phyloP scores from a whole-genome alignment of 2,329 filamentous ascomycete genomes.

The Penicillium sp. region DNA sequence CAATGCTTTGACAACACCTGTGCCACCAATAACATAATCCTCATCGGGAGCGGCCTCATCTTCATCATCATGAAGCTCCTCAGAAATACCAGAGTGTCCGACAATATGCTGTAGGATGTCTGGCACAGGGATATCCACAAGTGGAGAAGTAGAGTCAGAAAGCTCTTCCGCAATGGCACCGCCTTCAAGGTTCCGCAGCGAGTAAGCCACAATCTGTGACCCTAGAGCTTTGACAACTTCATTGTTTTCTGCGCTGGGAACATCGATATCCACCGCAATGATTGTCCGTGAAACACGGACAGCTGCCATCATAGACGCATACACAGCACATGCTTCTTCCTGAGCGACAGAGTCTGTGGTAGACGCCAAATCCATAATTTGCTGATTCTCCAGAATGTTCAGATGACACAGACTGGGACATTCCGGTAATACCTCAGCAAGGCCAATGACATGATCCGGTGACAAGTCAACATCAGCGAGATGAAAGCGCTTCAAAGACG shows the following conservation, averaged over 20 bases:
- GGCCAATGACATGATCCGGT: constrained; percentile 82
- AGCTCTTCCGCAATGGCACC: constrained; percentile 64
- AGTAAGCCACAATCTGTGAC: constrained; percentile 93
- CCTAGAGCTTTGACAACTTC: constrained; percentile 90
- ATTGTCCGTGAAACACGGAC: constrained; percentile 78
- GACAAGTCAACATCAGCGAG: constrained; percentile 79
- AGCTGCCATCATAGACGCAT: constrained; percentile 85
- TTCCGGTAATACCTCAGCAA: constrained; percentile 88
- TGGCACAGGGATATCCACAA: constrained; percentile 60
- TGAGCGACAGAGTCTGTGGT: constrained; percentile 75
- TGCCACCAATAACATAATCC: constrained; percentile 94
- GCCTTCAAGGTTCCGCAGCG: constrained; percentile 82
- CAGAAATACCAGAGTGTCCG: constrained; percentile 59
- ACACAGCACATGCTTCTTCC: constrained; percentile 91
- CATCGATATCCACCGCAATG: constrained; percentile 87
- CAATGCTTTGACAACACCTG: constrained; percentile 90
- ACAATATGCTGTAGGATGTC: constrained; percentile 86
- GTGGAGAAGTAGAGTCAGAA: constrained; percentile 43
- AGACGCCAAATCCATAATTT: constrained; percentile 63
- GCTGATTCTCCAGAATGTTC: constrained; percentile 76
- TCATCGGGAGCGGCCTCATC: constrained; percentile 75
- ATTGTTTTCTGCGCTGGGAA: constrained; percentile 74
- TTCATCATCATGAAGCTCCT: constrained; percentile 54
- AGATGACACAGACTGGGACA: constrained; percentile 77
- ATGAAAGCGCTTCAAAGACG: constrained; percentile 76